Percentiles rank a stretch among this genome's conserved stretches.
These are phyloP conservation scores for Eimeria falciformis DNA, from an alignment of 169 alveolate genomes.

Conservation along the genomic window DNA sequence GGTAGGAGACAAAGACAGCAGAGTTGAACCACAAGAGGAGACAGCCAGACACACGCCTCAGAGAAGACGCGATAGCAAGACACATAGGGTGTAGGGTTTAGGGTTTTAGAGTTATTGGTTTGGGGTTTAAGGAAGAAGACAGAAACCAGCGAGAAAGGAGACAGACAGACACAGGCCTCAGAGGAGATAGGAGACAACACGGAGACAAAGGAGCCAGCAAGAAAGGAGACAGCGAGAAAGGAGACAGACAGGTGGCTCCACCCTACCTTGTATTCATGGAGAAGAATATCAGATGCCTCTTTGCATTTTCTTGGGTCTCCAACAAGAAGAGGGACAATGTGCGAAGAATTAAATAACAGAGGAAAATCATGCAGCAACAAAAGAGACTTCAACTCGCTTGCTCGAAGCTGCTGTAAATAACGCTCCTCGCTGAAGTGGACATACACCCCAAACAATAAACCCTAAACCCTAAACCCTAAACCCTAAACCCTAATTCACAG, in stretches of 20 bases:
- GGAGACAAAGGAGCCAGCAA: background rate
- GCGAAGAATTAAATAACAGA: constrained; percentile 84
- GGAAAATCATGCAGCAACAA: constrained; percentile 84
- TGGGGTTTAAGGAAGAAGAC: too few relatives aligned
- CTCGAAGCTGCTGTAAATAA: constrained; percentile 81
- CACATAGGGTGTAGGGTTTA: too few relatives aligned
- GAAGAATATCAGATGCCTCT: constrained; percentile 84
- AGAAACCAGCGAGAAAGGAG: too few relatives aligned
- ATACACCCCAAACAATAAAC: background rate
- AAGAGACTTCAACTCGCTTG: constrained; percentile 82
- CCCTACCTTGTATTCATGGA: constrained; percentile 78
- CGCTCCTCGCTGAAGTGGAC: constrained; percentile 78
- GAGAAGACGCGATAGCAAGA: too few relatives aligned
- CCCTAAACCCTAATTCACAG: background rate
- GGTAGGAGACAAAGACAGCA: too few relatives aligned
- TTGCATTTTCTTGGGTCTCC: constrained; percentile 88
- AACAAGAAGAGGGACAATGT: constrained; percentile 89
- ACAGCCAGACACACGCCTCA: too few relatives aligned
- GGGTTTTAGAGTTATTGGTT: too few relatives aligned
- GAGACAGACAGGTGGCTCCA: background rate
- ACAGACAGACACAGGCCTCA: background rate
- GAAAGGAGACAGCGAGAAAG: background rate
- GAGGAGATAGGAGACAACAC: background rate
- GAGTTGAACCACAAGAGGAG: too few relatives aligned
- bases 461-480: background rate